Conservation (phyloP, 2,329 filamentous ascomycete genomes). For the Calcarisporium arbuscula region DNA sequence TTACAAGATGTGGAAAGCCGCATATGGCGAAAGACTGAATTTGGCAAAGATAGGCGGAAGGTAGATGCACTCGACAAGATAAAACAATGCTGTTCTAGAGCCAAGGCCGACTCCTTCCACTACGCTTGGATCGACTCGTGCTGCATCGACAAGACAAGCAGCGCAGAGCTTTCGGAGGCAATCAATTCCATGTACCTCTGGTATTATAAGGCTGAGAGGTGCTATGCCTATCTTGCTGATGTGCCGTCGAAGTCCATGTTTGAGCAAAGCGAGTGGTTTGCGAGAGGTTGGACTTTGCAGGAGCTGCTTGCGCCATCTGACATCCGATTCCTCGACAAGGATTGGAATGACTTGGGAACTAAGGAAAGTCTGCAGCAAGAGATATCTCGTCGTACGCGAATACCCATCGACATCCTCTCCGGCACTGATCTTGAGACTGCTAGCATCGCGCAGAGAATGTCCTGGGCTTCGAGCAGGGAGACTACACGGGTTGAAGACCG, state of each 20-base stretch:
- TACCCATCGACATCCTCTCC: constrained; percentile 2
- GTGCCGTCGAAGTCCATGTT: neutral
- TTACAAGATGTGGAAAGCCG: neutral
- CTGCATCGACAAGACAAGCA: constrained; percentile 6
- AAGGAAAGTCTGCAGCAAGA: constrained; percentile 2
- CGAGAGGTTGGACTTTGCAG: too few species aligned
- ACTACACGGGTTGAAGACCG: constrained; percentile 4
- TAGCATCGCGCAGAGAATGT: constrained; percentile 6
- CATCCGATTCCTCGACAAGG: constrained; percentile 1
- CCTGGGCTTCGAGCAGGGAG: constrained; percentile 10
- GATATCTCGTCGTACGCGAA: constrained; percentile 1
- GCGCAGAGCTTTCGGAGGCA: constrained; percentile 10
- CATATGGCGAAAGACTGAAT: neutral
- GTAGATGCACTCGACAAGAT: constrained; percentile 2
- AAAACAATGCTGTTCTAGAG: constrained; percentile 1
- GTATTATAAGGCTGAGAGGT: constrained; percentile 1
- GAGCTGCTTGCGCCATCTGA: constrained; percentile 1
- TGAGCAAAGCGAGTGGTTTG: constrained; percentile 1
- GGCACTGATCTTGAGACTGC: neutral
- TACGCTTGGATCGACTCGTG: constrained; percentile 3
- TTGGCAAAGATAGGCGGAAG: too few species aligned
- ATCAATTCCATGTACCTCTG: constrained; percentile 12
- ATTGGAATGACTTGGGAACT: constrained; percentile 2
- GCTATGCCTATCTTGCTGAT: constrained; percentile 2
- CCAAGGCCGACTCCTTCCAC: constrained; percentile 2